Conservation (phyloP, 345 rosid genomes). For the Firmiana major region DNA sequence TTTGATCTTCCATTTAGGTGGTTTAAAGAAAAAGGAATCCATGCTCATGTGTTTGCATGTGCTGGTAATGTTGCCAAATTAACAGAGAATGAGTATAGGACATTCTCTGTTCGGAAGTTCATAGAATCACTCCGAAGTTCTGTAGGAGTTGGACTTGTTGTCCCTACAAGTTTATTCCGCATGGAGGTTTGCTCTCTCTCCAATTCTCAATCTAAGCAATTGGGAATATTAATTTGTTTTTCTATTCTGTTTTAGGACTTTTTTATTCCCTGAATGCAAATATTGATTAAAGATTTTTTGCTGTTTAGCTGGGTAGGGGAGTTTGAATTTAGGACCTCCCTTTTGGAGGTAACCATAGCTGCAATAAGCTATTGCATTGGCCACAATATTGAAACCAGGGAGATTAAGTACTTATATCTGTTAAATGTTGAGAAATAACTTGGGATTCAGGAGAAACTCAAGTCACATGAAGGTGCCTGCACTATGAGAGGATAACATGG, state of each 20-base stretch:
- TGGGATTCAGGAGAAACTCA: not conserved
- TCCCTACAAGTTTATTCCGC: conserved; percentile 69
- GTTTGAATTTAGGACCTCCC: not conserved
- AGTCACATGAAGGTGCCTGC: not conserved
- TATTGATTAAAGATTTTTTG: not conserved
- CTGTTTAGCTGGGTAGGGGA: not conserved
- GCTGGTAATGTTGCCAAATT: conserved; percentile 72
- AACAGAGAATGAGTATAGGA: conserved; percentile 61
- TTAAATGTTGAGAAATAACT: not conserved
- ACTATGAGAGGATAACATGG: not conserved
- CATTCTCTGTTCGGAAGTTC: conserved; percentile 48
- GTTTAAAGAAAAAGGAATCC: conserved; percentile 77
- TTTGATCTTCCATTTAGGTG: conserved; percentile 81
- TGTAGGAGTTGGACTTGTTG: conserved; percentile 72
- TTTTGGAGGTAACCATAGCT: not conserved
- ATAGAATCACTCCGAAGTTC: conserved; percentile 61
- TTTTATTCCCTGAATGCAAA: not conserved
- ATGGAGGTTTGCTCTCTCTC: conserved; percentile 60
- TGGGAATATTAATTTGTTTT: no score
- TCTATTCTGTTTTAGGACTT: not conserved
- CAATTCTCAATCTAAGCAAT: not conserved
- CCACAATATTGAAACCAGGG: not conserved
- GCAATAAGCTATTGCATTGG: not conserved
- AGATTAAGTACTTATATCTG: not conserved
- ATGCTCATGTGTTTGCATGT: conserved; percentile 77